phyloP scores from a whole-genome alignment of 2,329 filamentous ascomycete genomes.

The Verticillium dahliae region DNA sequence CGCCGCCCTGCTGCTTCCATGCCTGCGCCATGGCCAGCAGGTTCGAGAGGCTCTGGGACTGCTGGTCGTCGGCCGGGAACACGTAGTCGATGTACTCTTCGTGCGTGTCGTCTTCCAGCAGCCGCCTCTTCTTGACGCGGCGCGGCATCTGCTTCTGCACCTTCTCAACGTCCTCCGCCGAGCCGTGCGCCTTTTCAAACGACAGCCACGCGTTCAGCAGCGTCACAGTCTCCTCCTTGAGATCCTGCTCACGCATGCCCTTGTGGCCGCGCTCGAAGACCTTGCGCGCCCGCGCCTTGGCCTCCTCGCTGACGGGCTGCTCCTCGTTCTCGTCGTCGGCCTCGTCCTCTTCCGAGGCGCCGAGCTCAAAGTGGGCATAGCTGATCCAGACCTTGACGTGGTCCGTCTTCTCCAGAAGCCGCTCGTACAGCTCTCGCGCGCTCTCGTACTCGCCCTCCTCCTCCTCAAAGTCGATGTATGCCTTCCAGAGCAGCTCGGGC shows the following conservation, averaged over 20 bases:
- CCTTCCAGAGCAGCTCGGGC: constrained; percentile 96
- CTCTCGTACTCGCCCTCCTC: constrained; percentile 86
- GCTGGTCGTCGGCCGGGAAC: constrained; percentile 91
- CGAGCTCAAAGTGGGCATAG: constrained; percentile 97
- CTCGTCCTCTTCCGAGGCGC: constrained; percentile 63
- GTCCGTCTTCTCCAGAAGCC: constrained; percentile 87
- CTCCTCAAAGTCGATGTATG: constrained; percentile 98
- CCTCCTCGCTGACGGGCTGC: constrained; percentile 69
- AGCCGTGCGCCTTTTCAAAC: constrained; percentile 84
- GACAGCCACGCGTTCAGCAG: constrained; percentile 87
- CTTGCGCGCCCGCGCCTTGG: constrained; percentile 73
- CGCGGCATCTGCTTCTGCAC: constrained; percentile 93
- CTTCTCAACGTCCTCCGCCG: constrained; percentile 65
- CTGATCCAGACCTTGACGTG: constrained; percentile 99
- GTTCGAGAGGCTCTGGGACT: constrained; percentile 75
- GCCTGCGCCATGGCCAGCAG: constrained; percentile 78
- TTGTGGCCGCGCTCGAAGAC: constrained; percentile 83
- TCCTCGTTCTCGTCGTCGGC: constrained; percentile 53
- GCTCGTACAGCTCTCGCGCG: constrained; percentile 78
- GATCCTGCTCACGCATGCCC: constrained; percentile 79
- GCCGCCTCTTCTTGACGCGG: constrained; percentile 85
- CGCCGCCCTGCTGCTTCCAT: constrained; percentile 67
- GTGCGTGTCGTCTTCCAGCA: constrained; percentile 85
- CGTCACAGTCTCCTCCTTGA: constrained; percentile 90
- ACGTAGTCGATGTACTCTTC: constrained; percentile 98